Base-by-base conservation (phyloP, 352 stramenopile genomes). In the Pythium phragmitis region DNA sequence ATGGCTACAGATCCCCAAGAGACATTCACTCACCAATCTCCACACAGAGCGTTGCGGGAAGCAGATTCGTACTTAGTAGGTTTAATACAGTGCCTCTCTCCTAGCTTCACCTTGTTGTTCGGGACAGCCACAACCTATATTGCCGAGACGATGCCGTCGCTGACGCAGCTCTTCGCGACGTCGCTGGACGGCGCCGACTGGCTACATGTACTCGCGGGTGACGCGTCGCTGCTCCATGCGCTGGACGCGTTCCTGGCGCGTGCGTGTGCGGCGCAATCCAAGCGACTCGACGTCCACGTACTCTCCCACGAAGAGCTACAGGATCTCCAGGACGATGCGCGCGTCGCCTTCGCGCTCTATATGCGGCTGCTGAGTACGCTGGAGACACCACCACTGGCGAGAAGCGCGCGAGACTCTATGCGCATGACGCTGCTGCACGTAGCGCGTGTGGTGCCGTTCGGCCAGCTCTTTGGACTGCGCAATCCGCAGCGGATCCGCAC, bases 381-480 rank as follows among this genome's bases (percentile, higher is more conserved):
- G 21, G 30, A 58, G 1, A 17, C 5, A 7, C 12, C 39, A 16
- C 49, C 63, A 4, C 23, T 65, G 14, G 42, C 60, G 28, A 3
- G n/a, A 5, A 39, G 1, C 28, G 16, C 17, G 4, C 3, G 26
- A 26, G 33, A 48, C 19, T 4, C 63, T 30, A 69, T 84, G 26
- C 19, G 74, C 9, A 34, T 58, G 13, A 58, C 74, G 21, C 63
- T 76, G 41, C 59, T 91, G n/a, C 81, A 89, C 39, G 61, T 85
- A 28, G 75, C 80, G 51, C 63, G 80, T 17, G n/a, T 92, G 19
- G 67, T 64, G 2, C 77, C 81, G 8, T 88, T 90, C 59, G 90
- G 83, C 61, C 77, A 88, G 57, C 45, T 92, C 49, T 70, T 53
- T 23, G 63, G 37, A n/a, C 23, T 45, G n/a, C 51, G 57, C 17